A percentile compares a stretch with the other conserved stretches of the same genome.
Conservation (phyloP, 2,329 filamentous ascomycete genomes). For the Colletotrichum sp. region DNA sequence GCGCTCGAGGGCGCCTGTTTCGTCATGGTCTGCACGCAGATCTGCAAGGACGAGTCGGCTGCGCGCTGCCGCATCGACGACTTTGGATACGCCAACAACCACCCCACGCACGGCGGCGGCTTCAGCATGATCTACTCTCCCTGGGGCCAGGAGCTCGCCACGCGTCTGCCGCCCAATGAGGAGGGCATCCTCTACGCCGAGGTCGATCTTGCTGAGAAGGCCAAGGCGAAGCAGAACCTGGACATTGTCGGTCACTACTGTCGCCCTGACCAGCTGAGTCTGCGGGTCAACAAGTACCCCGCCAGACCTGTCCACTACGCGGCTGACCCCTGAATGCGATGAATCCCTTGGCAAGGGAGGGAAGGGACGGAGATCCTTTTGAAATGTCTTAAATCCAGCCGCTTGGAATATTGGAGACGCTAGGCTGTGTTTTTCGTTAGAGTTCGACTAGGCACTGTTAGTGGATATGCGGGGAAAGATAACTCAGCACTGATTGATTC, state of each 20-base stretch:
- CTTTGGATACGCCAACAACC: constrained; percentile 4
- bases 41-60: constrained; percentile 43
- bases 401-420: neutral
- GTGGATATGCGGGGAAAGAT: neutral
- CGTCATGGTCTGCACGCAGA: constrained; percentile 43
- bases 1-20: constrained; percentile 51
- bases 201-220: constrained; percentile 32
- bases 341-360: neutral
- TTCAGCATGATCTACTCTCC: constrained; percentile 37
- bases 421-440: neutral
- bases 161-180: constrained; percentile 27
- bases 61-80: constrained; percentile 24
- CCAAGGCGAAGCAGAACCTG: constrained; percentile 13
- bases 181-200: constrained; percentile 42
- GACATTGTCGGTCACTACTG: constrained; percentile 35
- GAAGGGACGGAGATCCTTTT: neutral
- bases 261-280: constrained; percentile 40
- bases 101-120: constrained; percentile 25
- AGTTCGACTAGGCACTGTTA: neutral
- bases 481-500: neutral
- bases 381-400: neutral
- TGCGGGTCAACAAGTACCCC: constrained; percentile 10
- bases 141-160: constrained; percentile 30
- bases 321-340: neutral
- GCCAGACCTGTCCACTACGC: constrained; percentile 4